These are phyloP conservation scores for Sclerotinia spermophila DNA, from an alignment of 2,329 filamentous ascomycete species.

Conservation along the genomic window DNA sequence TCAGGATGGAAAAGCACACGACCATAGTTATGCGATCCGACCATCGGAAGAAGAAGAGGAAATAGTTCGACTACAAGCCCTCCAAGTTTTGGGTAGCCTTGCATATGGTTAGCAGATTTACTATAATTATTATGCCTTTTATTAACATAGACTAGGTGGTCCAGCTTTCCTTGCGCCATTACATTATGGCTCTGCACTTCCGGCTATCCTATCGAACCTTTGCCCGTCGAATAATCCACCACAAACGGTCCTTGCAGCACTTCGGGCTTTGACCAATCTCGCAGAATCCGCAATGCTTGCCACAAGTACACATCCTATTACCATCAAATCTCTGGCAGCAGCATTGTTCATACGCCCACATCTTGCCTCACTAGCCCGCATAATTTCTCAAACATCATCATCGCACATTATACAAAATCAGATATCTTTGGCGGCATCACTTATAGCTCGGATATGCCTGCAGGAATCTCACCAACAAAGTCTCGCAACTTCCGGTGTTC, in stretches of 20 bases:
- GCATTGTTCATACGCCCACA: slow-evolving; percentile 60
- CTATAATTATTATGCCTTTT: neutral
- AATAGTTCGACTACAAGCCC: slow-evolving; percentile 68
- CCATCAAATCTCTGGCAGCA: slow-evolving; percentile 54
- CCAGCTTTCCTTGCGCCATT: slow-evolving; percentile 74
- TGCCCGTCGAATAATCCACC: slow-evolving; percentile 61
- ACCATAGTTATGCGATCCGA: slow-evolving; percentile 41
- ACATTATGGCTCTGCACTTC: slow-evolving; percentile 62
- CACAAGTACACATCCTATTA: slow-evolving; percentile 47
- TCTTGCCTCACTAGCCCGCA: slow-evolving; percentile 59
- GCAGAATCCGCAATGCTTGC: slow-evolving; percentile 60
- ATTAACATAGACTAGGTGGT: slow-evolving; percentile 56
- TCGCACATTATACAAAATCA: slow-evolving; percentile 56
- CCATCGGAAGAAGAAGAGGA: slow-evolving; percentile 60
- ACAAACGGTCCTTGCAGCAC: slow-evolving; percentile 66
- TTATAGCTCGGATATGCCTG: slow-evolving; percentile 59
- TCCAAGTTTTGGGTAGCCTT: slow-evolving; percentile 80
- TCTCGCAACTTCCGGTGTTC: slow-evolving; percentile 68
- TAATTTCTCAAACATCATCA: slow-evolving; percentile 58
- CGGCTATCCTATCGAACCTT: slow-evolving; percentile 66
- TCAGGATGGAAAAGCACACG: slow-evolving; percentile 46
- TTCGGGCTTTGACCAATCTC: slow-evolving; percentile 71
- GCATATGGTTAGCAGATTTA: slow-evolving; percentile 64
- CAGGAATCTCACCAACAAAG: slow-evolving; percentile 66
- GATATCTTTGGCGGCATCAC: slow-evolving; percentile 54